These are phyloP conservation scores for Botrytis deweyae DNA, from an alignment of 2,329 filamentous ascomycete genomes.

Conservation along the genomic window DNA sequence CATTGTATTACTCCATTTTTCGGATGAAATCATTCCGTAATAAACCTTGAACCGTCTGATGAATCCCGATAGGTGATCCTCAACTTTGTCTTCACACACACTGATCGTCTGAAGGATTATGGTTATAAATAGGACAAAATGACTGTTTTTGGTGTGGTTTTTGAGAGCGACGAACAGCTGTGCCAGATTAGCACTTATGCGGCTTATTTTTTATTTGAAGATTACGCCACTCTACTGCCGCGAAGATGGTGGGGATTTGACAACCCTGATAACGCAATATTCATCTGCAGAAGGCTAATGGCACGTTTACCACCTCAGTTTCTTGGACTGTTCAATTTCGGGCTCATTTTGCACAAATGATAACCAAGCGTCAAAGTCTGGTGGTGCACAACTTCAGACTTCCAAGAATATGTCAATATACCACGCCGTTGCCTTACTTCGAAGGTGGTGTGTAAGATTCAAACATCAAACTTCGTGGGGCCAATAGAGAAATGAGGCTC, in stretches of 20 bases:
- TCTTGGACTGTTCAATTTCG: not conserved
- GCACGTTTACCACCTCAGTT: not conserved
- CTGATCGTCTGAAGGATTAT: not conserved
- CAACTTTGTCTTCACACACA: not conserved
- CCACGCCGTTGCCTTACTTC: not conserved
- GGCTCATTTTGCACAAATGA: not conserved
- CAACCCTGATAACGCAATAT: not conserved
- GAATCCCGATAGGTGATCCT: not conserved
- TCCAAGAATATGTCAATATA: not conserved
- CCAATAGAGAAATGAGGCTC: not conserved
- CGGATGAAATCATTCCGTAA: not conserved
- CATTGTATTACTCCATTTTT: not conserved
- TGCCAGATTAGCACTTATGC: not conserved
- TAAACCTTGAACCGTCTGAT: not conserved
- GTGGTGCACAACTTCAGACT: not conserved
- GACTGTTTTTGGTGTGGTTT: not conserved
- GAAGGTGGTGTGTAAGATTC: not conserved
- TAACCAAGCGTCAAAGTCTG: not conserved
- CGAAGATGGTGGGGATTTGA: not conserved
- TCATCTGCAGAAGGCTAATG: not conserved
- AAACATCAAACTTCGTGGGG: not conserved
- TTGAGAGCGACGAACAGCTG: not conserved
- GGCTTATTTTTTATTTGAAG: not conserved
- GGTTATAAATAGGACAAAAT: not conserved
- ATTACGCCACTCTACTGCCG: not conserved